Base-by-base conservation (phyloP, 1,139 yeast species). In the Yamadazyma blattariae region DNA sequence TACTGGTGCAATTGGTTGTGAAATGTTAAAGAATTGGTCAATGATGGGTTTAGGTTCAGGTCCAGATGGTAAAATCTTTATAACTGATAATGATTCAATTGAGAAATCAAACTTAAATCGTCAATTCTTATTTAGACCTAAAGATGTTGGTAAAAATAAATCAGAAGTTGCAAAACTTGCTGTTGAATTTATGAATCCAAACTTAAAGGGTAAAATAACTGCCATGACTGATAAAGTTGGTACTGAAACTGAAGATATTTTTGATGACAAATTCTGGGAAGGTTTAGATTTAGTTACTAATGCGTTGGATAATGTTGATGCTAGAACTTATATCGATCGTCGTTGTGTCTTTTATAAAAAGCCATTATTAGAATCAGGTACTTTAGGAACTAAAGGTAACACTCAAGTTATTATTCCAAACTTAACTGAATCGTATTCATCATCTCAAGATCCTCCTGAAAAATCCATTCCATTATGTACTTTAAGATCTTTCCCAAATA, bases 1-100 rank as follows among this genome's bases (percentile, higher is more conserved):
- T 34, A 79, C 97, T 2, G 99, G 99, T 56, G 99, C 99, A 26
- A 92, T 92, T 70, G 99, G 99, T 32, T 92, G 99, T 67, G 99
- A 92, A 66, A 92, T 94, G 94, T 73, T 92, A 54, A 92, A 92
- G 64, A 90, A 89, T 57, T 92, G 97, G 97, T 97, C 98, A 7
- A 75, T 92, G 77, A 76, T 90, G 80, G 98, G 99, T 32, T 69
- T 92, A 38, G 97, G 96, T 23, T 73, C 95, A 18, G 97, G 98
- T 23, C 87, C 92, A 25, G 61, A 83, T 3, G 99, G 99, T 52
- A 74, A 78, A 48, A 86, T 92, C 43, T 64, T 66, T 34, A 82
- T 94, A 30, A 92, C 99, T 27, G 99, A 92, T 64, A 94, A 82
- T 57, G 99, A 92, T 56, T 78, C 94, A 4, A 92, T 92, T 57